Conservation (phyloP, 2,329 filamentous ascomycete species). For the Pseudocercospora musae region DNA sequence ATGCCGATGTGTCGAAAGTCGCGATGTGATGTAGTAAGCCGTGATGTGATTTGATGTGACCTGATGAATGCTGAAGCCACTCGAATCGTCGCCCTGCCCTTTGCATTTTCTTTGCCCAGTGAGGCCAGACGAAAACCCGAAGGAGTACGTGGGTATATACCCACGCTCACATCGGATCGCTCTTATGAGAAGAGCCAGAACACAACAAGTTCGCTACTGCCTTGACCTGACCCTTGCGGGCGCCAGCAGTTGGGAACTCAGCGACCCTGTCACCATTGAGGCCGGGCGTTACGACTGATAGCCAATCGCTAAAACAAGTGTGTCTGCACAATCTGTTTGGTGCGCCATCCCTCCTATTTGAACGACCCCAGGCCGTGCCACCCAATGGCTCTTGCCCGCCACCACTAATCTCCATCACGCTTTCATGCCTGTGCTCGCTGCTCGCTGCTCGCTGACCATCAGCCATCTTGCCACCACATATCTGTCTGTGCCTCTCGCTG, state of each 20-base stretch:
- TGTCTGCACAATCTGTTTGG: neutral
- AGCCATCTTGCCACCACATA: neutral
- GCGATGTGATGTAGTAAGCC: neutral
- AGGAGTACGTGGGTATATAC: neutral
- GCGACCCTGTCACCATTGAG: neutral
- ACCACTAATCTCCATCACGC: neutral
- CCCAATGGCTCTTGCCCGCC: neutral
- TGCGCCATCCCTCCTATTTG: neutral
- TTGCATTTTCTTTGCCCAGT: neutral
- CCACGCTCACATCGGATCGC: neutral
- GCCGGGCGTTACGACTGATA: neutral
- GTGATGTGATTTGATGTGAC: neutral
- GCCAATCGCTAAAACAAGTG: neutral
- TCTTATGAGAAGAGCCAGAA: neutral
- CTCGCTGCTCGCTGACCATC: neutral
- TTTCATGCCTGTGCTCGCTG: neutral
- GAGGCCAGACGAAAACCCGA: neutral
- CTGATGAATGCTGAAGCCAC: neutral
- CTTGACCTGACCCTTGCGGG: neutral
- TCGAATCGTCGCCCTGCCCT: neutral
- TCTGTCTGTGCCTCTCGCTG: neutral
- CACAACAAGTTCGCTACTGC: neutral
- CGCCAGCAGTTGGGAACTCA: neutral
- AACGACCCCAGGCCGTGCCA: neutral
- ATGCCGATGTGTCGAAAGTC: neutral